A percentile compares a stretch with the other conserved stretches of the same genome.
Conservation (phyloP, 2,329 filamentous ascomycete species). For the Penicillium sp. region DNA sequence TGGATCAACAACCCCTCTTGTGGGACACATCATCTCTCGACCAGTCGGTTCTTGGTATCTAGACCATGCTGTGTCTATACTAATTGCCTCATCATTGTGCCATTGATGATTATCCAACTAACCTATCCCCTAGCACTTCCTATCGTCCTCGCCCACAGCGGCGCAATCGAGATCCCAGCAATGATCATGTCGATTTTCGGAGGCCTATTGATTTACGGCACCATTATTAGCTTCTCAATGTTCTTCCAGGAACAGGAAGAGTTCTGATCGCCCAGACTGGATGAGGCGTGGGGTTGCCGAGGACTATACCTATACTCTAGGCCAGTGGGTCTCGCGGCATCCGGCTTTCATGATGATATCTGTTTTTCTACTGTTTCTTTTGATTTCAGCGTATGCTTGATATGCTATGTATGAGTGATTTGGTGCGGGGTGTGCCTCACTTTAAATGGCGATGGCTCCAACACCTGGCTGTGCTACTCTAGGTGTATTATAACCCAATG, state of each 20-base stretch:
- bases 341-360: constrained; percentile 16
- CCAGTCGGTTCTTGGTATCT: background rate
- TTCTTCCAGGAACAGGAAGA: constrained; percentile 98
- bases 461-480: constrained; percentile 20
- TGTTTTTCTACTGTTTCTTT: constrained; percentile 21
- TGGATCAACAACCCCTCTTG: constrained; percentile 4
- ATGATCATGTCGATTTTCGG: constrained; percentile 95
- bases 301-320: background rate
- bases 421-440: constrained; percentile 9
- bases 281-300: constrained; percentile 3
- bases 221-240: constrained; percentile 96
- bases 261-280: constrained; percentile 57
- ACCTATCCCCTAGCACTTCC: constrained; percentile 67
- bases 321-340: background rate
- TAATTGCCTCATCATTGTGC: background rate
- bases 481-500: constrained; percentile 24
- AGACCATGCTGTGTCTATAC: background rate
- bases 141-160: constrained; percentile 80
- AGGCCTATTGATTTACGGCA: constrained; percentile 92
- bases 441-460: constrained; percentile 14
- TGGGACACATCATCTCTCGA: background rate
- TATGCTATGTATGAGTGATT: constrained; percentile 25
- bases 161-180: constrained; percentile 76
- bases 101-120: constrained; percentile 7
- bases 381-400: constrained; percentile 23